Evolutionary conservation across 306 rosid genomes (phyloP).

Genomic region (Lotus japonicus): DNA sequence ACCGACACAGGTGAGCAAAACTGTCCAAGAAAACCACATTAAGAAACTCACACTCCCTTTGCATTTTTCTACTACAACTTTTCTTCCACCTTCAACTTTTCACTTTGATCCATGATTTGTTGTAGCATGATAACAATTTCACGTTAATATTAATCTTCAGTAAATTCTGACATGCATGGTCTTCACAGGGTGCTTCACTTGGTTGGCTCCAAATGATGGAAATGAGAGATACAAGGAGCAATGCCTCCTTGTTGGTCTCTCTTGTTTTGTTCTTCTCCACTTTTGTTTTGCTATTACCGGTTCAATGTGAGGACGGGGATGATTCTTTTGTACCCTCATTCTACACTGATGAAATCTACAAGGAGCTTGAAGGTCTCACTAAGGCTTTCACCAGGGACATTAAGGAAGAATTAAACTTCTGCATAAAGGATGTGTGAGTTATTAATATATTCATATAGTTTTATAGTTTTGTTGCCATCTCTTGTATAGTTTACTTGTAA

Average conservation of each 20-base stretch:
- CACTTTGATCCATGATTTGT: too few species aligned
- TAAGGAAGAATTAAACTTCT: slow-evolving; percentile 29
- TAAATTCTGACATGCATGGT: neutral
- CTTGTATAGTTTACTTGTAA: neutral
- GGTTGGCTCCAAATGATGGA: slow-evolving; percentile 19
- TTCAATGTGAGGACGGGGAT: slow-evolving; percentile 29
- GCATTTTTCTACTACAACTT: too few species aligned
- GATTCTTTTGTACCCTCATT: neutral
- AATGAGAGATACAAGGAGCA: slow-evolving; percentile 31
- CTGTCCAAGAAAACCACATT: neutral
- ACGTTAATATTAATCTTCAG: neutral
- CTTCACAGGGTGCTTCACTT: neutral
- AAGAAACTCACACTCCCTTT: neutral
- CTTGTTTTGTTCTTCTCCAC: slow-evolving; percentile 18
- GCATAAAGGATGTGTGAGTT: slow-evolving; percentile 63
- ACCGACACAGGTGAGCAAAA: neutral
- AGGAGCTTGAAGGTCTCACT: slow-evolving; percentile 39
- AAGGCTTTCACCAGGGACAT: slow-evolving; percentile 36
- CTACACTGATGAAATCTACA: slow-evolving; percentile 21
- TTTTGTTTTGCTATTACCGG: slow-evolving; percentile 18
- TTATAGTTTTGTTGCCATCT: neutral
- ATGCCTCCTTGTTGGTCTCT: slow-evolving; percentile 23
- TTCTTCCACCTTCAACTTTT: neutral
- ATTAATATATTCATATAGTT: neutral
- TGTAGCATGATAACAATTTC: neutral